Evolutionary conservation across 2,329 filamentous ascomycete genomes (phyloP), one percentile per base, ranked within the genome.

Genomic region (Cordyceps sp.): DNA sequence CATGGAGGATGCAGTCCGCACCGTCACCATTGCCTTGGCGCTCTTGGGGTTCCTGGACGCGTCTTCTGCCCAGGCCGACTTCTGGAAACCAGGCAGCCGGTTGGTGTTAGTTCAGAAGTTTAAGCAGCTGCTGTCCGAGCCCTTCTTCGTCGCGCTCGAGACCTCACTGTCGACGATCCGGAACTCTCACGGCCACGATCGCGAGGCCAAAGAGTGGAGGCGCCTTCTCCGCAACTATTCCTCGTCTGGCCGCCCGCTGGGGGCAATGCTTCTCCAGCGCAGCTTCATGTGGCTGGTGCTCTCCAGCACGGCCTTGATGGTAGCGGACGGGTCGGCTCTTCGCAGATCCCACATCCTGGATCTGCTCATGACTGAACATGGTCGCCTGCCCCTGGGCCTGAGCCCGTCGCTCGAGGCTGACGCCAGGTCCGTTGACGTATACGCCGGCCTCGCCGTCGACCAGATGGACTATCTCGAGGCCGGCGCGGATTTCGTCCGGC

Each of bases 31-130:
- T 40, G 73, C 80, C 6, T 71, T 93, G 30, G 88, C 88, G 0
- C 61, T 98, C n/a, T 58, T 93, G 17, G 92, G 90, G 0, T 94
- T 98, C 48, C 58, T 98, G 32, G 74, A 88, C 47, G 86, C 85
- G 16, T 77, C 79, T 4, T 75, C 85, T 4, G 72, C 74, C 6
- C 73, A 86, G 48, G 72, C 78, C 9, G 70, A 77, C 38, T 88
- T 94, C 44, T 98, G 86, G 84, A 73, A 62, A 36, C 62, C 78
- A 2, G 67, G 72, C 4, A 80, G 90, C 41, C 73, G 85, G 33
- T 56, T 92, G 19, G 64, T 67, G 4, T 56, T 96, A 29, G 69
- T 94, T 13, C 69, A 79, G 37, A 68, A 73, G 30, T 57, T 93
- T 22, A 75, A 75, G 33, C 62, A 66, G 21, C 66, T 93, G 14